Evolutionary conservation across 2,329 filamentous ascomycete species (phyloP), one percentile per base, ranked within the genome.

Genomic region (Fusarium paranaense): DNA sequence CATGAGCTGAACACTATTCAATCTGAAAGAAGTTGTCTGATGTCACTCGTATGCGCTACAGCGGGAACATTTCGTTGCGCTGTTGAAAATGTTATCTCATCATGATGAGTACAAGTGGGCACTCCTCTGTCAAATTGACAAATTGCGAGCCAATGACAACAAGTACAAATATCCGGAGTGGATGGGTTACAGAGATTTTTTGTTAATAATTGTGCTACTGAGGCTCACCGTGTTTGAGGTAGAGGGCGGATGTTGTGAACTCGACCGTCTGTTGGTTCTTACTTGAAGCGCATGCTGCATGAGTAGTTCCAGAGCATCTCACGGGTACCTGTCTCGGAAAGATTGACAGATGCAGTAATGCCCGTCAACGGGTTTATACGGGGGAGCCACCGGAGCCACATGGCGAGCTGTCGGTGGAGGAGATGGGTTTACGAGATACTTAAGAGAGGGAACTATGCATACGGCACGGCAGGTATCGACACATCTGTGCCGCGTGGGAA

Each of bases 341-440:
- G 22, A 62, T 33, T 60, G 57, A 52, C 42, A 45, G 22, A 50
- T 25, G 18, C 32, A 45, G 33, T 8, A 37, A 33, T 35, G 20
- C 16, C 62, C 62, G n/a, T 62, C 60, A 62, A 47, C 45, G 45
- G 64, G 67, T 61, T 71, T 68, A 42, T 50, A 65, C 47, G 38
- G 52, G 40, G 45, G 42, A 27, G 60, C 27, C 57, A 58, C 30
- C 40, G 47, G 35, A 47, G 71, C 40, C 62, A 73, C 60, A 54
- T 74, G 57, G 71, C 60, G 65, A 69, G 45, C 50, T 50, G 37
- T 62, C 60, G 64, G 63, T 65, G 64, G 67, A 32, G 33, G 45
- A 47, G 42, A 64, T 32, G 45, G 38, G 35, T 38, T 67, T 50
- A 73, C 11, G 40, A 56, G 71, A 62, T 64, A 69, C 71, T 56